Evolutionary conservation across 768 basidiomycete genomes (phyloP).

Genomic region (Pisolithus albus): DNA sequence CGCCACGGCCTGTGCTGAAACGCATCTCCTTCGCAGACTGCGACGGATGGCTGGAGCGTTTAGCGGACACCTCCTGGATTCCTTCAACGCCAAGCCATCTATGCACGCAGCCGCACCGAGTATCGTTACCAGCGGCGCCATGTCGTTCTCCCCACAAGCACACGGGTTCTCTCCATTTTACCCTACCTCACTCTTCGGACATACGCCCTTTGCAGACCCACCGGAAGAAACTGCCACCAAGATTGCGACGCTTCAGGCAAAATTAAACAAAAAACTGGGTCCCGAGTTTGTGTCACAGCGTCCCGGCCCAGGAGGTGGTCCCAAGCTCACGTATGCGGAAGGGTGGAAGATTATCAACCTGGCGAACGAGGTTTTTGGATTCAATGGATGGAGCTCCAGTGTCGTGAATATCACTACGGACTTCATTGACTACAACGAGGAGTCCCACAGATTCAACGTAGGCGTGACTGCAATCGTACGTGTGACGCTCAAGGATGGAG

Average conservation of each 20-base stretch:
- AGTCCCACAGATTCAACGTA: conserved; percentile 56
- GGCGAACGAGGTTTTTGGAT: conserved; percentile 97
- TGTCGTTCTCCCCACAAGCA: conserved; percentile 56
- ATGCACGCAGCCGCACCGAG: conserved; percentile 18
- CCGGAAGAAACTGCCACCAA: conserved; percentile 59
- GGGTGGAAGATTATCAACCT: conserved; percentile 98
- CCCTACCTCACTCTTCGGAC: conserved; percentile 5
- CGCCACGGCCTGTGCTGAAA: no score
- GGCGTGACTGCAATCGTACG: conserved; percentile 82
- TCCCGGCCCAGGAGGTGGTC: conserved; percentile 80
- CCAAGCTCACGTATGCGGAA: conserved; percentile 89
- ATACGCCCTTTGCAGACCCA: conserved; percentile 25
- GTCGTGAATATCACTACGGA: conserved; percentile 71
- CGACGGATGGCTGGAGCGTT: conserved; percentile 49
- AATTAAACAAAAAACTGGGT: conserved; percentile 82
- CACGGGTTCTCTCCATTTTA: conserved; percentile 43
- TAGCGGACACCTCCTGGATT: conserved; percentile 51
- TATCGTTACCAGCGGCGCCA: conserved; percentile 44
- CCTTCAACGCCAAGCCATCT: conserved; percentile 25
- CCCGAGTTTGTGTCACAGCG: conserved; percentile 90
- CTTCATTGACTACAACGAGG: conserved; percentile 69
- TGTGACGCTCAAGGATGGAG: conserved; percentile 83
- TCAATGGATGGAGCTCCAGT: conserved; percentile 90
- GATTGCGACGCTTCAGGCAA: conserved; percentile 68
- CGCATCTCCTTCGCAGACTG: no score